These are phyloP conservation scores for Heliamphora pulchella DNA, from an alignment of 179 eudicot genomes.

Conservation along the genomic window DNA sequence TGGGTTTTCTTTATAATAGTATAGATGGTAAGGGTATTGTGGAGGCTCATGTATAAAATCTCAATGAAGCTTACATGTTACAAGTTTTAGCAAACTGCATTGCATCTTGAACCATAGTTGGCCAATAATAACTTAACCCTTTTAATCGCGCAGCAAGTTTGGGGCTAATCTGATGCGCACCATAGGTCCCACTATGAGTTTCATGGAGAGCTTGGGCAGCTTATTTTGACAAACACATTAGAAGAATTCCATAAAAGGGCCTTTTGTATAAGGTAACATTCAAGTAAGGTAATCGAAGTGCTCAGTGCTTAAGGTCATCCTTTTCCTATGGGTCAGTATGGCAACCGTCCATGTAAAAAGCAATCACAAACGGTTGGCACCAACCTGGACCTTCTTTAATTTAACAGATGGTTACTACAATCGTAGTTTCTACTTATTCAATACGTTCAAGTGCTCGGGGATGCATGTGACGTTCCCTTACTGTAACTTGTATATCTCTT, in stretches of 20 bases:
- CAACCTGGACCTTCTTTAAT: conserved; percentile 7
- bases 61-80: background rate
- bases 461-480: background rate
- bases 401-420: background rate
- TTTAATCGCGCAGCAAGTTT: conserved; percentile 6
- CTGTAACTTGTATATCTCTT: background rate
- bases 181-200: conserved; percentile 7
- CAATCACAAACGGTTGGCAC: conserved; percentile 14
- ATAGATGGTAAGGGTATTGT: background rate
- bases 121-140: conserved; percentile 13
- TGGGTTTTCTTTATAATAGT: too few relatives aligned
- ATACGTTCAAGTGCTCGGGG: background rate
- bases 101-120: background rate
- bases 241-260: background rate
- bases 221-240: conserved; percentile 6
- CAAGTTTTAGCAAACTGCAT: background rate
- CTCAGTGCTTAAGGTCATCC: background rate
- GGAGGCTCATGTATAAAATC: background rate
- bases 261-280: conserved; percentile 12
- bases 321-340: background rate
- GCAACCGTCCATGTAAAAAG: background rate
- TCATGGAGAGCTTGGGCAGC: background rate
- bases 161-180: conserved; percentile 14
- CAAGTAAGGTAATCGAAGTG: background rate
- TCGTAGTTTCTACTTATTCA: background rate